Percentiles rank a stretch among this genome's conserved stretches.
These are phyloP conservation scores for Boletus vermiculosoides DNA, from an alignment of 768 basidiomycete species.

Conservation along the genomic window DNA sequence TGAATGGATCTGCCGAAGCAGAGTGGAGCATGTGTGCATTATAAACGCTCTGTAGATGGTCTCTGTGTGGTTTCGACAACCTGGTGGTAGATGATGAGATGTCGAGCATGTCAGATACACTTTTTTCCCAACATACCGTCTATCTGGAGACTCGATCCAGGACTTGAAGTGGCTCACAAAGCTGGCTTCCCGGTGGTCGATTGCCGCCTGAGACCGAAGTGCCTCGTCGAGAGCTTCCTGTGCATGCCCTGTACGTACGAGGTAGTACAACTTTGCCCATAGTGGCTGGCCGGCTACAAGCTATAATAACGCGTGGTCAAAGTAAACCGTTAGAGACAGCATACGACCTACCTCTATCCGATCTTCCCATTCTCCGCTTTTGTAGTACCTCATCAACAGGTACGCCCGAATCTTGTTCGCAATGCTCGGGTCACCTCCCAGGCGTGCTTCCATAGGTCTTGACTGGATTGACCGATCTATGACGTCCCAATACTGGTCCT, in stretches of 20 bases:
- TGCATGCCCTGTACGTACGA: constrained; percentile 81
- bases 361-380: constrained; percentile 80
- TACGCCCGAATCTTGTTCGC: constrained; percentile 90
- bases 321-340: neutral
- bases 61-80: constrained; percentile 69
- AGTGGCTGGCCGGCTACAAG: constrained; percentile 83
- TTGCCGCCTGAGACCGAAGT: constrained; percentile 61
- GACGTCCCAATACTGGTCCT: constrained; percentile 86
- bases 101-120: neutral
- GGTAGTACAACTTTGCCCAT: constrained; percentile 93
- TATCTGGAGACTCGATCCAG: constrained; percentile 79
- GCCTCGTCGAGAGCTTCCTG: constrained; percentile 82
- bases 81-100: constrained; percentile 34
- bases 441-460: constrained; percentile 75
- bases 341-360: constrained; percentile 71
- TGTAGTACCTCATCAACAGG: constrained; percentile 75
- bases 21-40: constrained; percentile 90
- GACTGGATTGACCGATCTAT: constrained; percentile 81
- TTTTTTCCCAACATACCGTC: constrained; percentile 49
- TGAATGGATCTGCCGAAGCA: constrained; percentile 89
- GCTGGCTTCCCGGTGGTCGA: constrained; percentile 75
- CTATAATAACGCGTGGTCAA: constrained; percentile 38
- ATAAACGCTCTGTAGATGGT: constrained; percentile 77
- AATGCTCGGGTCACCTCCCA: constrained; percentile 90
- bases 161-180: constrained; percentile 81